Conservation (phyloP, 352 stramenopile species). For the Phytophthora pluvialis region DNA sequence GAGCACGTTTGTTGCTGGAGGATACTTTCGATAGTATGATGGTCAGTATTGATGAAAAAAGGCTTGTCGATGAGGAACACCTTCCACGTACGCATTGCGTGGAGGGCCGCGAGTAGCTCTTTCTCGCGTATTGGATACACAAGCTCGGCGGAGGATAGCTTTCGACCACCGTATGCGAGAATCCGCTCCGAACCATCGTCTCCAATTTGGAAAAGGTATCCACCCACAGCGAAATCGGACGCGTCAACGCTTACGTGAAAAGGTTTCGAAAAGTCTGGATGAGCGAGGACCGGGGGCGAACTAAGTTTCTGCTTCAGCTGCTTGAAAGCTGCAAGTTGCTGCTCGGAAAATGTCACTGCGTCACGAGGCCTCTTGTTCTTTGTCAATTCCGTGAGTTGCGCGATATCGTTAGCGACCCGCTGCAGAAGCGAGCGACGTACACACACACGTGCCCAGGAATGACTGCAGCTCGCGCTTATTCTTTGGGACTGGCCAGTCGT, state of each 20-base stretch:
- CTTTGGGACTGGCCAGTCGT: neutral
- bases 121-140: slow-evolving; percentile 1
- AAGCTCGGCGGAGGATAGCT: neutral
- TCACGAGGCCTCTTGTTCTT: neutral
- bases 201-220: neutral
- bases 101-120: neutral
- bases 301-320: neutral
- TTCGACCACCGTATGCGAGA: neutral
- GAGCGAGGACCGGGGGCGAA: neutral
- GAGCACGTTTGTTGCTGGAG: slow-evolving; percentile 10
- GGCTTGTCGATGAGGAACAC: slow-evolving; percentile 1
- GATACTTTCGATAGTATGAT: neutral
- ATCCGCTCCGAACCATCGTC: neutral
- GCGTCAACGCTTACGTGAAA: neutral
- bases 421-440: neutral
- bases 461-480: neutral
- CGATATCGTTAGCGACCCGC: neutral
- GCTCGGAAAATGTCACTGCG: neutral
- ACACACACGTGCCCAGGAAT: neutral
- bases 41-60: slow-evolving; percentile 2
- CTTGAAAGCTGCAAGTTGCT: neutral
- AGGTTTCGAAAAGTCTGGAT: neutral
- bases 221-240: neutral
- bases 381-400: neutral
- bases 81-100: slow-evolving; percentile 10